phyloP scores from a whole-genome alignment of 345 rosid genomes.

The Populus alba region DNA sequence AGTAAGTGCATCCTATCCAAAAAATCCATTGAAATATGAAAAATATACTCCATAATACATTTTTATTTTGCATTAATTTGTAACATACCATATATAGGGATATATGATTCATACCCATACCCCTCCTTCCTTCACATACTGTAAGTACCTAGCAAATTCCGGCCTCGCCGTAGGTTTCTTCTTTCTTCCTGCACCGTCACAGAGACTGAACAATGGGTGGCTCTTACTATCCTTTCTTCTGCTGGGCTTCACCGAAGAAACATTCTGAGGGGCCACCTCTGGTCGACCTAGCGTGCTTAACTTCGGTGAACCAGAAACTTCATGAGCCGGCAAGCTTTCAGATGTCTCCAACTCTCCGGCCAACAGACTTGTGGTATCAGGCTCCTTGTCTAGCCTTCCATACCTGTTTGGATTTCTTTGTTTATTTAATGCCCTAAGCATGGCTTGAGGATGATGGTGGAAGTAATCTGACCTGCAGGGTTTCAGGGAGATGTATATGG shows the following conservation, averaged over 20 bases:
- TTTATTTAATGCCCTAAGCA: conserved; percentile 64
- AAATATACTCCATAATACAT: too few relatives aligned
- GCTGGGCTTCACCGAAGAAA: conserved; percentile 9
- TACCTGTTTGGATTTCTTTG: conserved; percentile 46
- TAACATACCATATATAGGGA: too few relatives aligned
- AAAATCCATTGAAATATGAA: too few relatives aligned
- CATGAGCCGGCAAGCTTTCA: conserved; percentile 40
- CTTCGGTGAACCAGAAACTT: conserved; percentile 24
- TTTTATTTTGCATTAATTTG: too few relatives aligned
- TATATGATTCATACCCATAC: conserved; percentile 38
- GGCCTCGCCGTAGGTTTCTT: conserved; percentile 64
- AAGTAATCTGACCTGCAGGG: neutral
- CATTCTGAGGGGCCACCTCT: neutral
- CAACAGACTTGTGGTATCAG: conserved; percentile 14
- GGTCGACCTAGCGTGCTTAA: neutral
- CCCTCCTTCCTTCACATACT: conserved; percentile 74
- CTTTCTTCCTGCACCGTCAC: conserved; percentile 39
- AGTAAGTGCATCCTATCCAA: too few relatives aligned
- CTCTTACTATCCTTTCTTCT: conserved; percentile 35
- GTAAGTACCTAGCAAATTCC: conserved; percentile 62
- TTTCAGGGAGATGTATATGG: neutral
- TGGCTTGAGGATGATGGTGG: conserved; percentile 8
- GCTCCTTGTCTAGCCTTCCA: conserved; percentile 38
- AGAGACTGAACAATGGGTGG: conserved; percentile 63
- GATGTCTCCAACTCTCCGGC: conserved; percentile 41